Evolutionary conservation across 805 yeast species (phyloP), one percentile per base, ranked within the genome.

Genomic region (Kluyveromyces dobzhanskii): DNA sequence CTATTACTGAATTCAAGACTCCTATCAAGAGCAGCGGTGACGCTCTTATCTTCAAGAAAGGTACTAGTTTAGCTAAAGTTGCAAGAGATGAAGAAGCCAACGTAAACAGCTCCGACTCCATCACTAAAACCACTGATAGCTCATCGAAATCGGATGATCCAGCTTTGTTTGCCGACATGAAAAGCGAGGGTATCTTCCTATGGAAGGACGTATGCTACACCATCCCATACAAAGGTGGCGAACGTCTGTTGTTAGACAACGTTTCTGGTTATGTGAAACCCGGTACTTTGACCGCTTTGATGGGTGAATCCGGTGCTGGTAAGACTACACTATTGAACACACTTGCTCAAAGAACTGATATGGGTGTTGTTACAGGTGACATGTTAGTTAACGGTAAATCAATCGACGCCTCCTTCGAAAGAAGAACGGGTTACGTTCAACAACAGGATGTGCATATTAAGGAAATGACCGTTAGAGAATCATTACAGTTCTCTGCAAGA

Each of bases 271-370:
- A 59, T 53, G 64, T 67, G 48, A 56, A 61, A 26, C 79, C 81
- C 2, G 81, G 80, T 32, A 77, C 54, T 65, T 55, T 75, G 50
- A 75, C 80, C 17, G 80, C 81, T 2, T 57, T 75, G 31, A 75
- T 75, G 78, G 81, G 81, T 42, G 80, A 73, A 49, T 73, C 79
- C 2, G 81, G 81, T 46, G 80, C 80, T 14, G 81, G 80, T 50
- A 75, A 75, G 53, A 75, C 80, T 0, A 75, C 81, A 4, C 56
- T 75, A 37, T 61, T 75, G 42, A 75, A 75, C 49, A 69, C 70
- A 25, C 55, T 75, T 43, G 70, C 78, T 32, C 71, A 69, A 50
- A 62, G 81, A 51, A 61, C 67, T 30, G 70, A 70, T 35, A 60
- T 66, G 39, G 80, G 80, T 44, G 67, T 71, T 35, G 62, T 75